phyloP scores from a whole-genome alignment of 169 alveolate genomes.

The Plasmodium chabaudi region DNA sequence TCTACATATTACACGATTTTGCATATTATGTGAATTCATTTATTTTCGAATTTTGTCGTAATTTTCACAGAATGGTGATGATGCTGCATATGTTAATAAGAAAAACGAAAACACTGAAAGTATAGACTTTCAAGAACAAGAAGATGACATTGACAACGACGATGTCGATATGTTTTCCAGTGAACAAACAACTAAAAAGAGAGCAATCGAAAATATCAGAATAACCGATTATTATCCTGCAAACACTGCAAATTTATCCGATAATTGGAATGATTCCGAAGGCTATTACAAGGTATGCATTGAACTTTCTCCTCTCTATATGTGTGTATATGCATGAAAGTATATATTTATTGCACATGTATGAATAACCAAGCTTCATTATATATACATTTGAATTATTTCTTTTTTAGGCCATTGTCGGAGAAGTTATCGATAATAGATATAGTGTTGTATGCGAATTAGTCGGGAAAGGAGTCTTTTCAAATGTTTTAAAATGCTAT shows the following conservation, averaged over 20 bases:
- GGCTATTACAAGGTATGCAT: slow-evolving; percentile 84
- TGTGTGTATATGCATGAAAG: not conserved
- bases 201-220: slow-evolving; percentile 37
- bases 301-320: not conserved
- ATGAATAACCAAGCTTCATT: not conserved
- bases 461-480: slow-evolving; percentile 93
- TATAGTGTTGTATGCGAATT: slow-evolving; percentile 88
- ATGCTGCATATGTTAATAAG: slow-evolving; percentile 14
- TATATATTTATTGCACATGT: not conserved
- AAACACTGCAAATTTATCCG: slow-evolving; percentile 79
- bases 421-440: slow-evolving; percentile 90
- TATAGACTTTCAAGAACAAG: slow-evolving; percentile 14
- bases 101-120: slow-evolving; percentile 14
- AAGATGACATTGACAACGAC: slow-evolving; percentile 46
- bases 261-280: slow-evolving; percentile 88
- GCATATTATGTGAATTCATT: not conserved
- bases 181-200: slow-evolving; percentile 51
- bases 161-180: slow-evolving; percentile 71
- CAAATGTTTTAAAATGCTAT: slow-evolving; percentile 87
- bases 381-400: not conserved
- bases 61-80: slow-evolving; percentile 26
- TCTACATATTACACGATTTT: not conserved
- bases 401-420: slow-evolving; percentile 86
- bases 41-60: too few species aligned
- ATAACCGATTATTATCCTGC: slow-evolving; percentile 66